Conservation (phyloP, 2,329 filamentous ascomycete genomes). For the Penicillium sumatraense region DNA sequence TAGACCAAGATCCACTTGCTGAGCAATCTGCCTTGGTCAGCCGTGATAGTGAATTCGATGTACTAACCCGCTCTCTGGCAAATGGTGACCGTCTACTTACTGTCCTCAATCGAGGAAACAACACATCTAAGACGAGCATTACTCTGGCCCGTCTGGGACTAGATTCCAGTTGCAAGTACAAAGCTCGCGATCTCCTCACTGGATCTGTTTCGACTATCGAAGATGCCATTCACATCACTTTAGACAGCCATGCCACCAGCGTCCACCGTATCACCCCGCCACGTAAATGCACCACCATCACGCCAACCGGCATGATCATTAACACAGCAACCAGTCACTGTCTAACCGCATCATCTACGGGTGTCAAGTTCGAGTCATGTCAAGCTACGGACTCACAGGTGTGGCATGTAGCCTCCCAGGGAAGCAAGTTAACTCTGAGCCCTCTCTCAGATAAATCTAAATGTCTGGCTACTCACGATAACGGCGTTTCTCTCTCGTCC, state of each 20-base stretch:
- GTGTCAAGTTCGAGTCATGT: slow-evolving; percentile 43
- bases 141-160: slow-evolving; percentile 45
- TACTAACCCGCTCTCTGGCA: slow-evolving; percentile 52
- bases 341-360: slow-evolving; percentile 40
- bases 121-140: slow-evolving; percentile 34
- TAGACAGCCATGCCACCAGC: slow-evolving; percentile 46
- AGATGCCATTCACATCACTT: slow-evolving; percentile 29
- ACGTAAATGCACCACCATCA: slow-evolving; percentile 28
- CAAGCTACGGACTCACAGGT: slow-evolving; percentile 47
- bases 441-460: slow-evolving; percentile 40
- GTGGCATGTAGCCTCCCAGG: slow-evolving; percentile 40
- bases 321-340: slow-evolving; percentile 53
- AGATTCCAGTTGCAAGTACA: slow-evolving; percentile 31
- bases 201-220: slow-evolving; percentile 31
- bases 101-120: slow-evolving; percentile 50
- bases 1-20: slow-evolving; percentile 50
- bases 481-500: slow-evolving; percentile 18
- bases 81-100: slow-evolving; percentile 55
- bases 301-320: slow-evolving; percentile 56
- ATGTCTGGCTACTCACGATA: slow-evolving; percentile 37
- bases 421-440: slow-evolving; percentile 40
- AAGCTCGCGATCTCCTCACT: slow-evolving; percentile 52
- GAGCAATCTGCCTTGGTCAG: slow-evolving; percentile 55
- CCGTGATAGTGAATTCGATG: slow-evolving; percentile 49
- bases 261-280: slow-evolving; percentile 50